Evolutionary conservation across 2,329 filamentous ascomycete species (phyloP).

Genomic region (Xylaria sp.): DNA sequence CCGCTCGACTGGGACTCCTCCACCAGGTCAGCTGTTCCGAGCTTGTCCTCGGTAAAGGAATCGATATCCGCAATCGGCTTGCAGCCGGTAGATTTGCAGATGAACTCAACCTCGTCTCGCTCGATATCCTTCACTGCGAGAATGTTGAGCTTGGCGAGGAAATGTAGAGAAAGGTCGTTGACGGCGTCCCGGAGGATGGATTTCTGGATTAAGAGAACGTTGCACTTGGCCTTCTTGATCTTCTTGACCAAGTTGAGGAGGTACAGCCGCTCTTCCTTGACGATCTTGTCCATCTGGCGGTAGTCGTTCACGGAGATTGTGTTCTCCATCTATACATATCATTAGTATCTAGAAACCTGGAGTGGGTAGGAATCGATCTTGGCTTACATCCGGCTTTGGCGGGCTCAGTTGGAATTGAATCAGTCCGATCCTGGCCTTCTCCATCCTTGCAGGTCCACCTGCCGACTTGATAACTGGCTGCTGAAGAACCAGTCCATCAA

Average conservation of each 20-base stretch:
- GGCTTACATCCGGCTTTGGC: constrained; percentile 87
- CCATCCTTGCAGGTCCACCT: constrained; percentile 86
- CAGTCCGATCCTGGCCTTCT: constrained; percentile 94
- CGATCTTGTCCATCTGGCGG: constrained; percentile 99
- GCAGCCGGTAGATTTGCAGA: constrained; percentile 98
- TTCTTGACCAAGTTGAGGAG: constrained; percentile 99
- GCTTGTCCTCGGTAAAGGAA: constrained; percentile 97
- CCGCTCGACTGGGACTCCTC: constrained; percentile 89
- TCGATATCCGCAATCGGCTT: constrained; percentile 99
- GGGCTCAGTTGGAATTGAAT: constrained; percentile 99
- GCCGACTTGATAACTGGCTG: constrained; percentile 93
- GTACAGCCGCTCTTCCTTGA: constrained; percentile 98
- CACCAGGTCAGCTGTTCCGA: constrained; percentile 88
- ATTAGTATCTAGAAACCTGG: constrained; percentile 7
- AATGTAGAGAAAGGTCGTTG: constrained; percentile 96
- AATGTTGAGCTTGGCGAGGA: constrained; percentile 96
- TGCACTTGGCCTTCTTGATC: constrained; percentile 99
- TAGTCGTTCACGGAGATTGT: constrained; percentile 99
- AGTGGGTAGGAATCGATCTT: neutral
- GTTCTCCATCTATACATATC: constrained; percentile 81
- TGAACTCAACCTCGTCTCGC: constrained; percentile 97
- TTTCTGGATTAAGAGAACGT: constrained; percentile 97
- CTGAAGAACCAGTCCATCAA: constrained; percentile 90
- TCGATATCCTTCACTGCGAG: constrained; percentile 97
- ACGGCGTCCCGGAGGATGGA: constrained; percentile 97